Conservation (phyloP, 2,329 filamentous ascomycete genomes). For the Alternaria postmessia region DNA sequence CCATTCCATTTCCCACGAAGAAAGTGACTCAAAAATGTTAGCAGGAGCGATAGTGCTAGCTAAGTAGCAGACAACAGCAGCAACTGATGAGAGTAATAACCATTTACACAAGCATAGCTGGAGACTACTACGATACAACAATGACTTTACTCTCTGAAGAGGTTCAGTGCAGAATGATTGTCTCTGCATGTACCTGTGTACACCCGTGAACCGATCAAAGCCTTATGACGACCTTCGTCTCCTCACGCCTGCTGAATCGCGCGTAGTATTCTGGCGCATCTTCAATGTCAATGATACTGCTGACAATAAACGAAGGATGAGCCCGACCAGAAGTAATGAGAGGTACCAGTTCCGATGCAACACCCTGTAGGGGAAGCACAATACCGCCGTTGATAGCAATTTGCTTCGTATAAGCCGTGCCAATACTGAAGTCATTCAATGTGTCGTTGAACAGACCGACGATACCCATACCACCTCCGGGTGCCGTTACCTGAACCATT, state of each 20-base stretch:
- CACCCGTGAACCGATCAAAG: neutral
- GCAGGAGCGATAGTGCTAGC: neutral
- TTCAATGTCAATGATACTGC: constrained; percentile 24
- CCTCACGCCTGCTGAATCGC: constrained; percentile 20
- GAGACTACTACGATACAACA: too few species aligned
- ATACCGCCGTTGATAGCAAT: constrained; percentile 16
- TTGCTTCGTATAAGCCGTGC: constrained; percentile 1
- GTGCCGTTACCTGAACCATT: constrained; percentile 36
- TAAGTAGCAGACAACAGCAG: neutral
- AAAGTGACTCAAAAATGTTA: neutral
- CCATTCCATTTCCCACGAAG: neutral
- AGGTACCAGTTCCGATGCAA: constrained; percentile 17
- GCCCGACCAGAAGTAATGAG: constrained; percentile 26
- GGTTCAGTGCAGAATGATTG: neutral
- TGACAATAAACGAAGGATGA: constrained; percentile 24
- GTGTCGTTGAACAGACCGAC: constrained; percentile 20
- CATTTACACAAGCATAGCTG: neutral
- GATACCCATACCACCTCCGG: constrained; percentile 41
- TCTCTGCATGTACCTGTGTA: neutral
- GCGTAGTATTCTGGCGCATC: constrained; percentile 31
- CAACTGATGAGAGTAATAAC: neutral
- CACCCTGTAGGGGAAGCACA: constrained; percentile 15
- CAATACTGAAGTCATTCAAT: constrained; percentile 10
- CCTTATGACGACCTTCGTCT: constrained; percentile 32
- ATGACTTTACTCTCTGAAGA: neutral